Evolutionary conservation across 2,329 filamentous ascomycete genomes (phyloP), one percentile per base, ranked within the genome.

Genomic region (Endoconidiophora polonica): DNA sequence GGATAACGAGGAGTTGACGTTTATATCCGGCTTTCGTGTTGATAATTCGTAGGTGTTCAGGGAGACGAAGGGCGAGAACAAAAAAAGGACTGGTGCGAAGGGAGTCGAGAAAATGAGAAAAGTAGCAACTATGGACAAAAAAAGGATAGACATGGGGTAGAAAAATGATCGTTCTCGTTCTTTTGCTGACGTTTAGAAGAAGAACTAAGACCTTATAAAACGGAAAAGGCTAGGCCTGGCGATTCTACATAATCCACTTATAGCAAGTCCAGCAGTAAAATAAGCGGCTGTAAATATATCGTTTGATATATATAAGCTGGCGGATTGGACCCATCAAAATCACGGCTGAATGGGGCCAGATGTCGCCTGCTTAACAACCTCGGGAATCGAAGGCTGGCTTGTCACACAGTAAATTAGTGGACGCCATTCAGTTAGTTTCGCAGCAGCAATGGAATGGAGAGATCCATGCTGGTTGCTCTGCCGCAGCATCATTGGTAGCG

Each of bases 311-410:
- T 29, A 29, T 29, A 7, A 29, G 26, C 26, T 29, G 4, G 26
- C 2, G 4, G 10, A 29, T 4, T 29, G 2, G 6, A 10, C 6
- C 26, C 26, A 29, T 10, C 10, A 6, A 40, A 26, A 12, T n/a
- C 41, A n/a, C 41, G 41, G 41, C 41, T 44, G 20, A 44, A 44
- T 26, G 41, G 41, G 26, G 24, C 20, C 41, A 18, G 41, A 44
- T 44, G 41, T 44, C 41, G 41, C 41, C 41, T 24, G 16, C 26
- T 44, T n/a, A 22, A 44, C 41, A n/a, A 44, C 41, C 20, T 44
- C 41, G 41, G 41, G 22, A 44, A 44, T 42, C 40, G 22, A 20
- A n/a, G 3, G 9, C 22, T 44, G 41, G 22, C 10, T 16, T 26
- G 41, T 44, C 41, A 20, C 41, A 42, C 40, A 16, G 2, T 29